Evolutionary conservation across 768 basidiomycete species (phyloP).

Genomic region (Lenzites betulinus): DNA sequence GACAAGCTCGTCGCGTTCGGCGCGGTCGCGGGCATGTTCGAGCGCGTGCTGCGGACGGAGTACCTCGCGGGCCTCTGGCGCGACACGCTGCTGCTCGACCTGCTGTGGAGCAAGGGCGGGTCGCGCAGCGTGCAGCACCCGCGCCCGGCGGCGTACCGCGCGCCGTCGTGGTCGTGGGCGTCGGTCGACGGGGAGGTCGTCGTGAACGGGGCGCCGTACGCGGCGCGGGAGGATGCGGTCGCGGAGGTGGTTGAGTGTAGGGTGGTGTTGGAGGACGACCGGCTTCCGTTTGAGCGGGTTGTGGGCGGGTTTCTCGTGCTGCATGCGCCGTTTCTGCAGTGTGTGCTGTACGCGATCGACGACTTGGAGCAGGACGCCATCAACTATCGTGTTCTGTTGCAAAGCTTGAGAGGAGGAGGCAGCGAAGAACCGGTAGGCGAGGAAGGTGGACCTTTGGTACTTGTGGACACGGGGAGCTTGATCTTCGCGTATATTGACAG

Average conservation of each 20-base stretch:
- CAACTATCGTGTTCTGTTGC: background rate
- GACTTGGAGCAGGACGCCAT: conserved; percentile 3
- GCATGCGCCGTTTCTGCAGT: background rate
- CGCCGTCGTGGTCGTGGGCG: conserved; percentile 20
- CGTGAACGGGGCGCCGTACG: background rate
- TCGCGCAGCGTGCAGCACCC: conserved; percentile 2
- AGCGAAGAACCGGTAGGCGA: background rate
- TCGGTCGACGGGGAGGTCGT: conserved; percentile 12
- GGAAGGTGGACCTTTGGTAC: background rate
- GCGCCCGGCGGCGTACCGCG: background rate
- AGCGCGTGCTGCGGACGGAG: conserved; percentile 5
- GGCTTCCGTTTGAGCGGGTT: conserved; percentile 7
- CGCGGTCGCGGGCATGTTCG: conserved; percentile 13
- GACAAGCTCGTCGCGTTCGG: conserved; percentile 19
- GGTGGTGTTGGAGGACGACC: background rate
- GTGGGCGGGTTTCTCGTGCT: background rate
- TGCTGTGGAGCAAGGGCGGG: conserved; percentile 14
- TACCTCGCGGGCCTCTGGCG: conserved; percentile 17
- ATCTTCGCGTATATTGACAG: conserved; percentile 9
- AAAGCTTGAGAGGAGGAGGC: background rate
- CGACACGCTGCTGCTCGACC: background rate
- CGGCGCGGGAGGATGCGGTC: conserved; percentile 1
- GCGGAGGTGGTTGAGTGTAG: background rate
- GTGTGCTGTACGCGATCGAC: conserved; percentile 2
- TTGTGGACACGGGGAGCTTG: background rate